Percentiles rank a stretch among this genome's conserved stretches.
Evolutionary conservation across 2,329 filamentous ascomycete species (phyloP).

Genomic region (Beauveria australis): DNA sequence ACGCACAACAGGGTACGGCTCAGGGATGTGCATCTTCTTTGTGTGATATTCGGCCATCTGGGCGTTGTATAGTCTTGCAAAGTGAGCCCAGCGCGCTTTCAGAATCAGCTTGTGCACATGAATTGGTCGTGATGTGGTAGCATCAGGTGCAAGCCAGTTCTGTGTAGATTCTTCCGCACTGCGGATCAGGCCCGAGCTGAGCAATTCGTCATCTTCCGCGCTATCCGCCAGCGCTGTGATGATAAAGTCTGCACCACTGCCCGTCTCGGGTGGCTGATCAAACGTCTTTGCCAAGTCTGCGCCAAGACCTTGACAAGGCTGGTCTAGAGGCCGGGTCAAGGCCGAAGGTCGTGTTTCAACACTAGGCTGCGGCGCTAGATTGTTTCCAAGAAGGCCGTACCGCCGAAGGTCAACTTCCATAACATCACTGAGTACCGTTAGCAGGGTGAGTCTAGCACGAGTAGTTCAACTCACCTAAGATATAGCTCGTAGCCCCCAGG

Average conservation of each 20-base stretch:
- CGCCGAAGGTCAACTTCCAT: conserved; percentile 87
- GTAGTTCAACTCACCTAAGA: conserved; percentile 43
- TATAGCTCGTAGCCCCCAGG: conserved; percentile 77
- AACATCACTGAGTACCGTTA: conserved; percentile 56
- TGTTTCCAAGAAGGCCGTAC: conserved; percentile 84
- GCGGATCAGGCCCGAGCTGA: conserved; percentile 42
- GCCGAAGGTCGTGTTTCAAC: conserved; percentile 42
- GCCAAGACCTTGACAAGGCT: conserved; percentile 63
- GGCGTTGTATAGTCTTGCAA: conserved; percentile 79
- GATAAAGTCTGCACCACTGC: conserved; percentile 82
- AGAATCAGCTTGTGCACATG: conserved; percentile 93
- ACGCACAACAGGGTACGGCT: conserved; percentile 88
- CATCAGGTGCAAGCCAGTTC: conserved; percentile 53
- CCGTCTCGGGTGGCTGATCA: conserved; percentile 73
- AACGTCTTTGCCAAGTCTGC: conserved; percentile 81
- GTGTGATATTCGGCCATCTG: conserved; percentile 98
- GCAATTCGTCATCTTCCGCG: conserved; percentile 58
- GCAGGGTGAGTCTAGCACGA: background rate
- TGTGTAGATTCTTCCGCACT: conserved; percentile 35
- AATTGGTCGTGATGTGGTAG: conserved; percentile 70
- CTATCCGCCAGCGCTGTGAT: conserved; percentile 83
- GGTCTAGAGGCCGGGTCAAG: conserved; percentile 38
- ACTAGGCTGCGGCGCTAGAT: conserved; percentile 48
- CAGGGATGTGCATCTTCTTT: conserved; percentile 94
- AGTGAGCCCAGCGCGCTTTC: conserved; percentile 93